phyloP scores from a whole-genome alignment of 73 alveolate species.

The Paramecium sonneborni region DNA sequence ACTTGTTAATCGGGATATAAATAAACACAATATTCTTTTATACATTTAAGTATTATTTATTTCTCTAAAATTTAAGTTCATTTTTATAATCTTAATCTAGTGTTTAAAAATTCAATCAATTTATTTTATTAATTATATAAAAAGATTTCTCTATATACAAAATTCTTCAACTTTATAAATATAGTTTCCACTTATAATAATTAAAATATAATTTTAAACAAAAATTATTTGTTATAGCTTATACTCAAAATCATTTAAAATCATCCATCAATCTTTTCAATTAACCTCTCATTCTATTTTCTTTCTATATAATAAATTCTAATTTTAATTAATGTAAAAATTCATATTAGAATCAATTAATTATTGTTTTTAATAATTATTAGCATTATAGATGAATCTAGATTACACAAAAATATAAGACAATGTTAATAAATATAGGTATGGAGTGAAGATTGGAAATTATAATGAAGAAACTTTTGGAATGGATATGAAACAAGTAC shows the following conservation, averaged over 20 bases:
- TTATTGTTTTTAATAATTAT: not conserved
- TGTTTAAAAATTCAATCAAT: not conserved
- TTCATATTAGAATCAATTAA: not conserved
- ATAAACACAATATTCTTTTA: not conserved
- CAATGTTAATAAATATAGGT: conserved; percentile 67
- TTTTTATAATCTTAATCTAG: not conserved
- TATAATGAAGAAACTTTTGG: conserved; percentile 67
- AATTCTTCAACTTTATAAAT: too few relatives aligned
- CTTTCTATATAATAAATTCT: too few relatives aligned
- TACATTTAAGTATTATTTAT: too few relatives aligned
- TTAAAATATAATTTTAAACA: too few relatives aligned
- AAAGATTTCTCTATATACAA: too few relatives aligned
- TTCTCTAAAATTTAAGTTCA: not conserved
- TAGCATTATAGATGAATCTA: not conserved
- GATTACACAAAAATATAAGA: conserved; percentile 58
- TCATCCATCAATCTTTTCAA: too few relatives aligned
- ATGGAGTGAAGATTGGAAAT: conserved; percentile 65
- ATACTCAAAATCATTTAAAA: too few relatives aligned
- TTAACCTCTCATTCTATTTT: too few relatives aligned
- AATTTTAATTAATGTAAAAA: too few relatives aligned
- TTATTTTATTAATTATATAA: not conserved
- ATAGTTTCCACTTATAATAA: too few relatives aligned
- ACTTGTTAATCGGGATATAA: not conserved
- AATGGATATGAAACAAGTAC: conserved; percentile 57
- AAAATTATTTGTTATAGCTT: too few relatives aligned